phyloP scores from a whole-genome alignment of 2,329 filamentous ascomycete species.

The Verticillium longisporum region DNA sequence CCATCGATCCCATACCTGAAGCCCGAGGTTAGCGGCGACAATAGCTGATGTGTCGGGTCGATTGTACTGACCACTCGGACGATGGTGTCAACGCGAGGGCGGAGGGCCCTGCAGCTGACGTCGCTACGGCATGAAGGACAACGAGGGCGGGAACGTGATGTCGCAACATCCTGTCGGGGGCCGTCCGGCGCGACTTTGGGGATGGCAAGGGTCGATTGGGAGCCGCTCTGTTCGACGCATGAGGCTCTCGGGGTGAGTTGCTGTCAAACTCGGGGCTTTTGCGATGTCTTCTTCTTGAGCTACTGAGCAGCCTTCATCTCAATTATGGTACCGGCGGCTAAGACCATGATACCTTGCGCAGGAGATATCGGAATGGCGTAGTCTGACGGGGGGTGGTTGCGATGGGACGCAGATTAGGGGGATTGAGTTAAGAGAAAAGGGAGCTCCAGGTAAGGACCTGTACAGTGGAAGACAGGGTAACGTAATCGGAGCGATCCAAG shows the following conservation, averaged over 20 bases:
- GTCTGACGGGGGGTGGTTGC: not conserved
- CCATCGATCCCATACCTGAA: conserved; percentile 59
- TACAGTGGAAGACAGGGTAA: not conserved
- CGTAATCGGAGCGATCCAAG: not conserved
- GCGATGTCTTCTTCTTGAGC: not conserved
- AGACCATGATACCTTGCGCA: not conserved
- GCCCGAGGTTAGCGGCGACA: conserved; percentile 6
- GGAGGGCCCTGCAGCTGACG: conserved; percentile 6
- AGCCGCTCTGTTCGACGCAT: not conserved
- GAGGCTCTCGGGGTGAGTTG: not conserved
- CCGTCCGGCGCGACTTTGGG: not conserved
- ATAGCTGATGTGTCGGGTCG: not conserved
- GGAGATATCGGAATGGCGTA: not conserved
- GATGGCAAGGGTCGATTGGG: not conserved
- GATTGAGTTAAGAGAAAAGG: not conserved
- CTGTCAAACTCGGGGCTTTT: not conserved
- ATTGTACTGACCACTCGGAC: conserved; percentile 5
- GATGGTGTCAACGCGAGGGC: conserved; percentile 10
- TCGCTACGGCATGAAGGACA: conserved; percentile 5
- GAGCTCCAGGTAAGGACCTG: not conserved
- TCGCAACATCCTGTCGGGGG: not conserved
- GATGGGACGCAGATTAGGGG: not conserved
- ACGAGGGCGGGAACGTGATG: not conserved
- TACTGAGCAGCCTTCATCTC: not conserved
- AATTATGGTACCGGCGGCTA: not conserved